Percentiles rank a stretch among this genome's conserved stretches.
Evolutionary conservation across 139 green algal genomes (phyloP).

Genomic region (Chlorella sorokiniana): DNA sequence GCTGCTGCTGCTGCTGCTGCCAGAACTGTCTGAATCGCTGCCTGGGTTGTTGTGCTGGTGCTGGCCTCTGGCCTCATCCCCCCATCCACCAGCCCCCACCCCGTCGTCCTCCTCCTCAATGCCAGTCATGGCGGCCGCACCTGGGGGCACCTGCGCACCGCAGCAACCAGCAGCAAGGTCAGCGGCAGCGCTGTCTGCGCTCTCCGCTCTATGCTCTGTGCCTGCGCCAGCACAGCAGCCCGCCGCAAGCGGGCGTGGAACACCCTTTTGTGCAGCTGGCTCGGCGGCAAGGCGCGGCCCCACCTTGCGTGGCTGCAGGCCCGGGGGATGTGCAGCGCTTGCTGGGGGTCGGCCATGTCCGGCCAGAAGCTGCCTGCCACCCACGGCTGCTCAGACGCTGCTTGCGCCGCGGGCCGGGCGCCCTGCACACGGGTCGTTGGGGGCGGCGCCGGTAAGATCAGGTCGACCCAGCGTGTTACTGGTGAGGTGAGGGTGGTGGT

Average conservation of each 20-base stretch:
- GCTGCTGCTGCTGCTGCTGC: slow-evolving; percentile 32
- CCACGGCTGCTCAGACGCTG: not conserved
- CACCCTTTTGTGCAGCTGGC: too few relatives aligned
- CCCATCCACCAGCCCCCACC: not conserved
- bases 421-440: slow-evolving; percentile 20
- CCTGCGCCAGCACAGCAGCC: too few relatives aligned
- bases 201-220: not conserved
- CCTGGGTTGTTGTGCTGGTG: not conserved
- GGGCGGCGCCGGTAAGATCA: too few relatives aligned
- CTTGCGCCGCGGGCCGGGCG: not conserved
- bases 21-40: not conserved
- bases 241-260: too few relatives aligned
- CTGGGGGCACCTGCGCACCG: slow-evolving; percentile 10
- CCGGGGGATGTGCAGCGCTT: not conserved
- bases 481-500: not conserved
- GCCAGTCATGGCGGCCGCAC: not conserved
- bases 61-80: not conserved
- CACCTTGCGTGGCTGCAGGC: slow-evolving; percentile 22
- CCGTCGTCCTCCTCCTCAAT: not conserved
- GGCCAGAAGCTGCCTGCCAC: slow-evolving; percentile 29
- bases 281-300: too few relatives aligned
- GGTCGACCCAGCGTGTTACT: too few relatives aligned
- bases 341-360: slow-evolving; percentile 10
- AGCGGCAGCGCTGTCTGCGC: not conserved
- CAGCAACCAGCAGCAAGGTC: not conserved